Evolutionary conservation across 2,329 filamentous ascomycete species (phyloP).

Genomic region (Venturia aucupariae): DNA sequence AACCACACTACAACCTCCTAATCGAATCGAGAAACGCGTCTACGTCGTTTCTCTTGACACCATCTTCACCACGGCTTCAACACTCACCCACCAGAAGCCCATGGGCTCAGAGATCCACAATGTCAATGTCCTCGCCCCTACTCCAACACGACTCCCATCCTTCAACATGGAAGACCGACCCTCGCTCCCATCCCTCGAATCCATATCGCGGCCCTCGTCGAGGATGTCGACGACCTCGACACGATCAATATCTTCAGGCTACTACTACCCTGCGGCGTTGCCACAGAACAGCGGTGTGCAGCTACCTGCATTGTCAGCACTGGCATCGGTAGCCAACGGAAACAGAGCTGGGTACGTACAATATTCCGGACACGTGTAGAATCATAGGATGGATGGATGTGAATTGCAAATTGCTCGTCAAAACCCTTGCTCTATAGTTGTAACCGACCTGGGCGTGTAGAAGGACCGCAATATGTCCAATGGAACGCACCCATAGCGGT

Average conservation of each 20-base stretch:
- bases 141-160: conserved; percentile 33
- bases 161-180: conserved; percentile 25
- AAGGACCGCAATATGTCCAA: conserved; percentile 3
- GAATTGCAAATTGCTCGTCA: not conserved
- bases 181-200: conserved; percentile 37
- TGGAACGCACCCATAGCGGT: conserved; percentile 18
- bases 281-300: conserved; percentile 33
- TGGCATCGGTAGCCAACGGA: conserved; percentile 31
- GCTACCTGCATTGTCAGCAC: conserved; percentile 49
- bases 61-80: conserved; percentile 42
- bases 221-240: conserved; percentile 33
- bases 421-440: not conserved
- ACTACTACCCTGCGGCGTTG: conserved; percentile 22
- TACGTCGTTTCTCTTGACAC: conserved; percentile 26
- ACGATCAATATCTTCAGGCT: conserved; percentile 16
- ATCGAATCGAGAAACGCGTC: conserved; percentile 21
- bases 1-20: conserved; percentile 9
- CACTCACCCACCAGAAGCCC: conserved; percentile 28
- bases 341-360: conserved; percentile 5
- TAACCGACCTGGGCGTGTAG: not conserved
- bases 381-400: not conserved
- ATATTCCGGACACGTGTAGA: not conserved
- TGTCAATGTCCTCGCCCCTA: conserved; percentile 44
- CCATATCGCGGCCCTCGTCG: conserved; percentile 45
- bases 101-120: conserved; percentile 45